Evolutionary conservation across 805 yeast species (phyloP), one percentile per base, ranked within the genome.

Genomic region (Wickerhamiella alocasiicola): DNA sequence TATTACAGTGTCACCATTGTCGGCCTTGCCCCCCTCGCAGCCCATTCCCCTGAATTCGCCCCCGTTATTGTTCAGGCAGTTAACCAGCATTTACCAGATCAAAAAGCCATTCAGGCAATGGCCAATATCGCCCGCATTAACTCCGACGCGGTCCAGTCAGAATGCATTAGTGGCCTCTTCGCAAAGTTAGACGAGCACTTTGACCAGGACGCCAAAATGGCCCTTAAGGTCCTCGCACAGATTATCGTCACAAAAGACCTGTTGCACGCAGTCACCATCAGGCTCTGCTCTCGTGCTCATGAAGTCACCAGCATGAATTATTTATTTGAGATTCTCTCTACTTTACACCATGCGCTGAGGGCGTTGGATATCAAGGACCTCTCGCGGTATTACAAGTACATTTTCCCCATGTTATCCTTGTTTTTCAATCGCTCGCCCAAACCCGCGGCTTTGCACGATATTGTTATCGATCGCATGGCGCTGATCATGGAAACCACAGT

Each of bases 1-100:
- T 64, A 84, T 43, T 68, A 84, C 51, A 67, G 79, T 20, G 61
- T 78, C 30, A 72, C 91, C 1, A 63, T 81, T 21, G 72, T 72
- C 41, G 81, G 80, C 33, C 65, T 84, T 38, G 66, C 75, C 0
- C 72, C 73, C 38, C 52, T 83, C 31, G 62, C 76, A 0, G 18
- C 34, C 11, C 26, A 39, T 1, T 35, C 21, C 12, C 31, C 73
- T 3, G 53, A 47, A 5, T 46, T 36, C 19, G 46, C 43, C 5
- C 49, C 53, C 3, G 38, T 47, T 6, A 24, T 48, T 13, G 46
- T 45, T 3, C 49, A 47, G 20, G 44, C 44, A 0, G 36, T 53
- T 11, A 18, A 34, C 9, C 30, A 31, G 34, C 25, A 35, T 5
- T 28, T 38, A 3, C 27, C 85, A 78, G 31, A 68, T 75, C 64